Base-by-base conservation (phyloP, 2,329 filamentous ascomycete species). In the Zymoseptoria brevis region DNA sequence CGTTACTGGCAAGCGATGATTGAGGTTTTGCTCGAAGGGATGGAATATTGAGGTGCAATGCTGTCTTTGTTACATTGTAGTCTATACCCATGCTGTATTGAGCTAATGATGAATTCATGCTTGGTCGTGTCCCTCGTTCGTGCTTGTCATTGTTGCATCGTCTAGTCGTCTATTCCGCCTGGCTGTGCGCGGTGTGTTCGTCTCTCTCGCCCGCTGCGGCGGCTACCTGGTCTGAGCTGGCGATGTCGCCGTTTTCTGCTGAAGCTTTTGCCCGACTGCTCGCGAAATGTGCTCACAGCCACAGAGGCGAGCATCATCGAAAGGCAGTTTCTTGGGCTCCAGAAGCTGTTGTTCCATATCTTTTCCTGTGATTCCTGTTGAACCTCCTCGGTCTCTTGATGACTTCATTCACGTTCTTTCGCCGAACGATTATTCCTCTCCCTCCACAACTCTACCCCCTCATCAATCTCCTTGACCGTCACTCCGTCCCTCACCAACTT, bases 381-480 rank as follows among this genome's bases (percentile, higher is more conserved):
- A 29, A 29, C 7, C 26, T 29, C 26, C 26, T 8, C 26, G 26
- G 26, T 29, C 26, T 29, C 26, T 29, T 29, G 8, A 29, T 29
- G 26, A 29, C 26, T 29, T 57, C 56, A 57, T 53, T 55, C 24
- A 56, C 24, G 58, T 55, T 68, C 66, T 61, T 66, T 66, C 60
- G 64, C 62, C 49, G 35, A 60, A 66, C 71, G 80, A 21, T 82
- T 84, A 71, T 84, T 85, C 69, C 87, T 82, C 74, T 82, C 85
- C 69, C 93, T 83, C 93, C 94, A 97, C 68, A 87, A 84, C 71
- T 79, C 80, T 4, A 97, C 84, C 0, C 92, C 93, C 60, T 80
- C 81, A 74, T 95, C 91, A 19, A 96, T 77, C 77, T 94, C 91
- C 0, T 79, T 79, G 75, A 84, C 87, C 1, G 82, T 86, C 57